phyloP scores from a whole-genome alignment of 2,329 filamentous ascomycete genomes.

The Diaporthe citriasiana region DNA sequence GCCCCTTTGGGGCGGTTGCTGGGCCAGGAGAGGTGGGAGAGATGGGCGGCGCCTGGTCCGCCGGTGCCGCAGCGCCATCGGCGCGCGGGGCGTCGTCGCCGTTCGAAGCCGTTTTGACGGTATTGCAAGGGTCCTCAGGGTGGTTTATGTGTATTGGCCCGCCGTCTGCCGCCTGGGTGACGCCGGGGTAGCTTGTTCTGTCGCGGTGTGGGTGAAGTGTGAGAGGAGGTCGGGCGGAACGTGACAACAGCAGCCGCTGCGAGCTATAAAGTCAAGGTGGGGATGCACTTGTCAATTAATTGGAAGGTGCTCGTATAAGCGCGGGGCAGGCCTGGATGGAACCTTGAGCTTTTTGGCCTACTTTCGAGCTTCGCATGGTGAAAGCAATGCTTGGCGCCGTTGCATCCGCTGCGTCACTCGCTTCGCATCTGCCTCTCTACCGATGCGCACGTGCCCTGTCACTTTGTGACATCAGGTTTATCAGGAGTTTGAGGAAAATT shows the following conservation, averaged over 20 bases:
- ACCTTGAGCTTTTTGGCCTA: not conserved
- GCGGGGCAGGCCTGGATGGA: slow-evolving; percentile 11
- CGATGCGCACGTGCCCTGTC: slow-evolving; percentile 18
- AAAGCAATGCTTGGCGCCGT: slow-evolving; percentile 3
- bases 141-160: not conserved
- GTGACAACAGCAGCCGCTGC: slow-evolving; percentile 5
- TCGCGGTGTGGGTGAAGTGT: slow-evolving; percentile 11
- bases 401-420: slow-evolving; percentile 2
- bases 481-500: no score
- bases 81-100: slow-evolving; percentile 54
- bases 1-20: slow-evolving; percentile 46
- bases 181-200: slow-evolving; percentile 15
- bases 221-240: slow-evolving; percentile 5
- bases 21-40: slow-evolving; percentile 44
- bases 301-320: slow-evolving; percentile 22
- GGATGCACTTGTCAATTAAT: slow-evolving; percentile 9
- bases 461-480: not conserved
- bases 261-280: slow-evolving; percentile 22
- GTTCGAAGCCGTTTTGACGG: slow-evolving; percentile 61
- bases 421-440: slow-evolving; percentile 4
- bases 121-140: slow-evolving; percentile 38
- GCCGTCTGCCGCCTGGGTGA: slow-evolving; percentile 26
- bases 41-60: slow-evolving; percentile 44
- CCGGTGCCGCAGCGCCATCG: slow-evolving; percentile 41
- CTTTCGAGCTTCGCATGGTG: not conserved